phyloP scores from a whole-genome alignment of 164 flowering plant species.

The Kingdonia uniflora region DNA sequence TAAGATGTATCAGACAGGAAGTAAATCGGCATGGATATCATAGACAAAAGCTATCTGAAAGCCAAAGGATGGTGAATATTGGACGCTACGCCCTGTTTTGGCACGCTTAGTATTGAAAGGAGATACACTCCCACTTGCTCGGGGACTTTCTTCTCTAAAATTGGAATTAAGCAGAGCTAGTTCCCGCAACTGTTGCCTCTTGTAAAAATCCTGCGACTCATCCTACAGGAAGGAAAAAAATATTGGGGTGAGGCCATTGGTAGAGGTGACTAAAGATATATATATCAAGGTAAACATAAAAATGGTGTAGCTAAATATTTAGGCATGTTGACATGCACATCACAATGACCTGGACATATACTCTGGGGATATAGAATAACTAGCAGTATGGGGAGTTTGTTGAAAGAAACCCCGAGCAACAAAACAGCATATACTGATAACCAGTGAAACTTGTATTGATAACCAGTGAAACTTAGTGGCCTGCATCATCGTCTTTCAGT shows the following conservation, averaged over 20 bases:
- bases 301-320: too few species aligned
- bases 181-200: constrained; percentile 90
- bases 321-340: too few species aligned
- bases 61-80: constrained; percentile 7
- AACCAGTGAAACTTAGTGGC: too few species aligned
- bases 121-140: constrained; percentile 89
- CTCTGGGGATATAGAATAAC: too few species aligned
- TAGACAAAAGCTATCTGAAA: constrained; percentile 7
- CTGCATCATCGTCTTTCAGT: too few species aligned
- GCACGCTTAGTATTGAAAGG: constrained; percentile 91
- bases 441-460: too few species aligned
- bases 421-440: too few species aligned
- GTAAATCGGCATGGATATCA: constrained; percentile 1
- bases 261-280: background rate
- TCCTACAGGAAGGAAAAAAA: constrained; percentile 39
- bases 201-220: constrained; percentile 83
- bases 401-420: too few species aligned
- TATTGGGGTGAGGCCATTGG: background rate
- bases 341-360: too few species aligned
- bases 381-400: too few species aligned
- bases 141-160: constrained; percentile 90
- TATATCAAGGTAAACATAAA: too few species aligned
- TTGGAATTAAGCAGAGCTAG: constrained; percentile 82
- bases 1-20: too few species aligned
- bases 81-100: constrained; percentile 62